Conservation (phyloP, 1,284 basidiomycete genomes). For the Anthracocystis setariae region DNA sequence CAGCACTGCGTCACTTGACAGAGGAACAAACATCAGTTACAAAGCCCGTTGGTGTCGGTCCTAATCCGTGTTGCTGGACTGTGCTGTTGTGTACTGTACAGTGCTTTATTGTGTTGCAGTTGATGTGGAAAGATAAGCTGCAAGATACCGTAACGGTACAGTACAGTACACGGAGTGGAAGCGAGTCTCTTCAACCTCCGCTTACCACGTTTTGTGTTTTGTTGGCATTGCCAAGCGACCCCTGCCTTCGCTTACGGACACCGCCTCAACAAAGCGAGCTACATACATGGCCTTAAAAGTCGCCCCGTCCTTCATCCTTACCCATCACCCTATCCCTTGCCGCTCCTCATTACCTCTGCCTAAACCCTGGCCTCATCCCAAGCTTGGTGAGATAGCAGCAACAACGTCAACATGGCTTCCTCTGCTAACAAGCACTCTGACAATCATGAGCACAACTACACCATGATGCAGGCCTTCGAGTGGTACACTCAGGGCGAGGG, state of each 20-base stretch:
- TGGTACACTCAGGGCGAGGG: slow-evolving; percentile 71
- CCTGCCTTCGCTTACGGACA: neutral
- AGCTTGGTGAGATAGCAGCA: no score
- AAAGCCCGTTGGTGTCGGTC: no score
- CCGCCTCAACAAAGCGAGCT: neutral
- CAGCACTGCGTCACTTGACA: slow-evolving; percentile 3
- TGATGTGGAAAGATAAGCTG: slow-evolving; percentile 1
- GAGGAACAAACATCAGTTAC: no score
- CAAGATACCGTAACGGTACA: neutral
- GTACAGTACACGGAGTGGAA: neutral
- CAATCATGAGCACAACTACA: slow-evolving; percentile 53
- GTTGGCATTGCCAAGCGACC: neutral
- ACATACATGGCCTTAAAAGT: neutral
- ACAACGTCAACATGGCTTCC: slow-evolving; percentile 40
- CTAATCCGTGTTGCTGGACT: no score
- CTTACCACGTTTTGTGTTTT: neutral
- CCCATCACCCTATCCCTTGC: neutral
- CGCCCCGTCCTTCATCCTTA: neutral
- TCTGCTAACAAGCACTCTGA: slow-evolving; percentile 53
- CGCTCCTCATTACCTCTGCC: neutral
- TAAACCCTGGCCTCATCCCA: neutral
- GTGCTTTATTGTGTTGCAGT: no score
- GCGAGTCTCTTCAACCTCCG: neutral
- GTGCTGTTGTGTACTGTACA: no score
- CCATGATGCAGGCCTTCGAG: slow-evolving; percentile 58